A percentile compares a stretch with the other conserved stretches of the same genome.
Conservation (phyloP, 331 rosid species). For the Cydonia oblonga region DNA sequence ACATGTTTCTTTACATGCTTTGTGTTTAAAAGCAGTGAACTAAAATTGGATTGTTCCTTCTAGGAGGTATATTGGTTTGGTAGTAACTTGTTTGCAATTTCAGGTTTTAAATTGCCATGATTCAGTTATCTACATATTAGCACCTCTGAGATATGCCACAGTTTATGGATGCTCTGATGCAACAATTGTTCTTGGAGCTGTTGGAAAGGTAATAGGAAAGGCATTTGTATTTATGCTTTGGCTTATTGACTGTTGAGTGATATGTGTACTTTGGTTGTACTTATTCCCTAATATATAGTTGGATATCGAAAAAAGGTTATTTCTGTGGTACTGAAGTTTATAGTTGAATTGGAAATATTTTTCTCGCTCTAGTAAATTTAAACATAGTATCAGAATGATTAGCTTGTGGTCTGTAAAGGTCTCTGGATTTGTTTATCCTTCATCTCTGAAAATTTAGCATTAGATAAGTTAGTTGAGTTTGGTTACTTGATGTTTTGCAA, state of each 20-base stretch:
- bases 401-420: not conserved
- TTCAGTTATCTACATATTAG: conserved; percentile 85
- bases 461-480: not conserved
- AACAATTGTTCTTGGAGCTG: conserved; percentile 90
- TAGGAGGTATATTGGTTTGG: conserved; percentile 1
- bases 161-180: conserved; percentile 96
- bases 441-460: not conserved
- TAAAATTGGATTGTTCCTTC: not conserved
- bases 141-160: conserved; percentile 89
- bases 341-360: not conserved
- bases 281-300: not conserved
- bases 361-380: not conserved
- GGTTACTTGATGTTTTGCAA: not conserved
- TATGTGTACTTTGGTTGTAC: not conserved
- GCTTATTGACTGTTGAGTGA: not conserved
- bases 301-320: not conserved
- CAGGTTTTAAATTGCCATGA: conserved; percentile 96
- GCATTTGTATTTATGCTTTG: not conserved
- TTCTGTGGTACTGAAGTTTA: not conserved
- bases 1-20: not conserved
- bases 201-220: conserved; percentile 71
- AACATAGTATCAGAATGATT: not conserved
- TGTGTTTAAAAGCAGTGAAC: not conserved
- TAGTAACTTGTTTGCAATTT: conserved; percentile 19
- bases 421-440: not conserved